Evolutionary conservation across 1,284 basidiomycete genomes (phyloP), one percentile per base, ranked within the genome.

Genomic region (Trichosporon asahii): DNA sequence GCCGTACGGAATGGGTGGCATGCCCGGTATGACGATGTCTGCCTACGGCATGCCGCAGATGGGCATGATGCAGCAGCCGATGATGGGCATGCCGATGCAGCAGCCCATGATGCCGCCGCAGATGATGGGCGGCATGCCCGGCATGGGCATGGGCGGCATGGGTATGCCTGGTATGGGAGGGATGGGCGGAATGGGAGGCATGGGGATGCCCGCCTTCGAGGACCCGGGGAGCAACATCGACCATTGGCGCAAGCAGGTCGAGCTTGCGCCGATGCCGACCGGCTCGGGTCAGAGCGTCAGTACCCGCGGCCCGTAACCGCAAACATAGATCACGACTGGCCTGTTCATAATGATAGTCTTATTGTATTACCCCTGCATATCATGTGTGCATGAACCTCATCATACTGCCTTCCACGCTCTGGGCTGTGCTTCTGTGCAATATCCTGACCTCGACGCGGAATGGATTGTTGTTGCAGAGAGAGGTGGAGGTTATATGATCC

Each of bases 221-320:
- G 70, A 73, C 46, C 72, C 72, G 11, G 72, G 72, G 0, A 60
- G 67, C 64, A 74, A 74, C 71, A 74, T 74, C 25, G 73, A 74
- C 64, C 57, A 69, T 64, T 74, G 73, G 73, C 68, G 73, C 29
- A 70, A 71, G 66, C 66, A 70, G 64, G 69, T 72, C 0, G 57
- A 35, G 27, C 65, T 68, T 27, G 66, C 61, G 15, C 66, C 66
- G 4, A 64, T 46, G 11, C 29, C 66, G 40, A 72, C 68, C 12
- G 70, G 70, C 25, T 67, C 68, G 31, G 70, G 64, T 7, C 64
- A 55, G 65, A 72, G 68, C 15, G 68, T 66, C 21, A 63, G 65
- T 14, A 68, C 57, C 18, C 57, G 57, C 18, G 57, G 57, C 15
- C 57, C 57, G 18, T 61, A 61, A 31, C 8, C 27, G n/a, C n/a